Percentiles rank a stretch among this genome's conserved stretches.
phyloP scores from a whole-genome alignment of 148 eudicot species.

The Camellia sinensis region DNA sequence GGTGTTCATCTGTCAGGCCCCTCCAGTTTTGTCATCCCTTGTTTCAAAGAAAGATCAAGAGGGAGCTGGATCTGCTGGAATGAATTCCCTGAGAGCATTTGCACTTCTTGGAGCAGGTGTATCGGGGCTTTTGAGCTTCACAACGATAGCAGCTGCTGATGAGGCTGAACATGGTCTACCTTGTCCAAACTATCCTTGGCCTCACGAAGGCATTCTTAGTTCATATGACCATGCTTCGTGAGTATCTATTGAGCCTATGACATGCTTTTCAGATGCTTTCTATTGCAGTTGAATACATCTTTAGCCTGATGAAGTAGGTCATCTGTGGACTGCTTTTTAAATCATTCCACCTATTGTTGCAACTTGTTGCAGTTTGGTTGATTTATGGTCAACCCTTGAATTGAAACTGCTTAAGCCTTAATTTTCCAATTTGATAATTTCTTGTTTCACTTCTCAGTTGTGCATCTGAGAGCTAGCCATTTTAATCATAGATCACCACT shows the following conservation, averaged over 20 bases:
- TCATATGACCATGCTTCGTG: slow-evolving; percentile 97
- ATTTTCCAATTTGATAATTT: background rate
- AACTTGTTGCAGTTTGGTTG: background rate
- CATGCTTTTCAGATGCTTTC: background rate
- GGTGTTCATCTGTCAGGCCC: slow-evolving; percentile 38
- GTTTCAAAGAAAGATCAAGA: slow-evolving; percentile 61
- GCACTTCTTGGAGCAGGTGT: slow-evolving; percentile 88
- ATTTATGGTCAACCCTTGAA: background rate
- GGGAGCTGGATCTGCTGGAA: slow-evolving; percentile 50
- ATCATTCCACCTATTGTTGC: background rate
- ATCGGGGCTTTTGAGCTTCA: slow-evolving; percentile 72
- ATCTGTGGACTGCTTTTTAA: background rate
- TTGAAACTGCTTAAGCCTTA: background rate
- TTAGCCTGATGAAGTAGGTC: background rate
- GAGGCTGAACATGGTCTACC: slow-evolving; percentile 93
- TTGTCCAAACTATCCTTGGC: slow-evolving; percentile 83
- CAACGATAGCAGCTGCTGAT: slow-evolving; percentile 76
- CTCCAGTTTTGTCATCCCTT: slow-evolving; percentile 63
- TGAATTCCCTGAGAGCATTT: slow-evolving; percentile 54
- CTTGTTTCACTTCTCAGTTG: background rate
- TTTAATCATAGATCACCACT: background rate
- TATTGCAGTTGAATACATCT: background rate
- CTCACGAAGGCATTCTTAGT: slow-evolving; percentile 86
- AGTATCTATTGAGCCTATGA: slow-evolving; percentile 29
- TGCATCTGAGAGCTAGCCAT: background rate